Evolutionary conservation across 1,139 yeast species (phyloP).

Genomic region (Debaryomyces robertsiae): DNA sequence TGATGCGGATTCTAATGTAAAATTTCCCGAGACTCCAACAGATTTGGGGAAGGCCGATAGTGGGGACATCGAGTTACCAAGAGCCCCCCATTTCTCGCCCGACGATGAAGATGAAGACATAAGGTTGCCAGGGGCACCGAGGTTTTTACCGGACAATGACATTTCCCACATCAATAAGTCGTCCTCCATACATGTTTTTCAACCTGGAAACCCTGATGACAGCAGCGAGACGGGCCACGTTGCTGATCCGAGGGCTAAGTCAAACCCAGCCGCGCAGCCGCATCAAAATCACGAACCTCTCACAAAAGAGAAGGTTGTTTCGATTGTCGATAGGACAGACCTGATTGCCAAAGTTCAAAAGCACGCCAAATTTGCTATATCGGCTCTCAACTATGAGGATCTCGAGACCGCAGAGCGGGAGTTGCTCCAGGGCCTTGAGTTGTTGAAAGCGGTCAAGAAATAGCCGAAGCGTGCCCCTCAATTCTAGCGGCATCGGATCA

Average conservation of each 20-base stretch:
- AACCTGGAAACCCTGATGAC: conserved; percentile 21
- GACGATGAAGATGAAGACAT: conserved; percentile 27
- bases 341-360: conserved; percentile 73
- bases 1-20: conserved; percentile 9
- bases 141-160: conserved; percentile 41
- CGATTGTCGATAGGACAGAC: conserved; percentile 61
- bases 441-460: conserved; percentile 28
- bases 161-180: conserved; percentile 39
- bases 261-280: neutral
- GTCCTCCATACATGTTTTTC: conserved; percentile 42
- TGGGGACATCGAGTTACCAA: conserved; percentile 24
- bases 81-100: conserved; percentile 38
- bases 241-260: neutral
- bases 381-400: conserved; percentile 93
- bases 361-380: conserved; percentile 86
- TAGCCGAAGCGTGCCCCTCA: neutral
- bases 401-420: conserved; percentile 79
- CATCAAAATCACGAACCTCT: conserved; percentile 22
- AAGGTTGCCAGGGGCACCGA: conserved; percentile 47
- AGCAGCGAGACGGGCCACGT: neutral
- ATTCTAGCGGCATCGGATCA: neutral
- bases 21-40: conserved; percentile 16
- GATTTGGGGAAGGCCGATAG: neutral
- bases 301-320: conserved; percentile 48
- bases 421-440: conserved; percentile 60